These are phyloP conservation scores for Veloporphyrellus conicus DNA, from an alignment of 1,284 basidiomycete genomes.

Conservation along the genomic window DNA sequence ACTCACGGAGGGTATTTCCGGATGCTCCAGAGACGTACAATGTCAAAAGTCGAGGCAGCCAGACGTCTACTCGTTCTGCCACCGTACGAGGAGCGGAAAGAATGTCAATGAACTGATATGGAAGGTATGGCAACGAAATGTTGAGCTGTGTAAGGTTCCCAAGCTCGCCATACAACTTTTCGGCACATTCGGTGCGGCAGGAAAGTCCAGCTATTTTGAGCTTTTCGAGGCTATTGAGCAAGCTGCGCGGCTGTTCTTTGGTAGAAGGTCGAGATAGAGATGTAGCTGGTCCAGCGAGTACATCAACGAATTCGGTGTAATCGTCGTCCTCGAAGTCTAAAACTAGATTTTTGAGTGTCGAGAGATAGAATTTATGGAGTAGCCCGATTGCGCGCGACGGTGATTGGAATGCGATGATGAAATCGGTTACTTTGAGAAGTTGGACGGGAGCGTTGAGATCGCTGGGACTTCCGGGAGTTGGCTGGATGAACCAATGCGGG, in stretches of 20 bases:
- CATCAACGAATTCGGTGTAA: constrained; percentile 43
- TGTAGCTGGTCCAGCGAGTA: constrained; percentile 33
- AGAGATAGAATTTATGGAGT: constrained; percentile 46
- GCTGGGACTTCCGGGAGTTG: constrained; percentile 11
- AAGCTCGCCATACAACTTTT: constrained; percentile 43
- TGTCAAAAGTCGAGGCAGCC: constrained; percentile 36
- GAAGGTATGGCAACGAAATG: constrained; percentile 32
- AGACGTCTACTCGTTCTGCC: constrained; percentile 4
- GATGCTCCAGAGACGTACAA: constrained; percentile 44
- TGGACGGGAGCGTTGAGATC: constrained; percentile 38
- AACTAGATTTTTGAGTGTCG: constrained; percentile 44
- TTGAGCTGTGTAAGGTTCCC: constrained; percentile 41
- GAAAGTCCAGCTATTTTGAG: constrained; percentile 49
- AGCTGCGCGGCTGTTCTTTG: constrained; percentile 33
- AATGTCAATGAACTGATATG: constrained; percentile 39
- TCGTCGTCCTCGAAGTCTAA: constrained; percentile 53
- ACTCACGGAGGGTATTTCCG: constrained; percentile 38
- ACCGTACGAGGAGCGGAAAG: constrained; percentile 30
- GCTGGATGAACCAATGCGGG: constrained; percentile 34
- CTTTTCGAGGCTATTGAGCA: constrained; percentile 43
- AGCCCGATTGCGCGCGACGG: constrained; percentile 43
- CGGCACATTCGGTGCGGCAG: constrained; percentile 34
- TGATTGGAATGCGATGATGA: constrained; percentile 48
- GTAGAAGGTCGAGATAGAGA: constrained; percentile 28
- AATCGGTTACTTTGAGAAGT: constrained; percentile 44